Percentiles rank a stretch among this genome's conserved stretches.
These are phyloP conservation scores for Leptodermis oblonga DNA, from an alignment of 257 asterid genomes.

Conservation along the genomic window DNA sequence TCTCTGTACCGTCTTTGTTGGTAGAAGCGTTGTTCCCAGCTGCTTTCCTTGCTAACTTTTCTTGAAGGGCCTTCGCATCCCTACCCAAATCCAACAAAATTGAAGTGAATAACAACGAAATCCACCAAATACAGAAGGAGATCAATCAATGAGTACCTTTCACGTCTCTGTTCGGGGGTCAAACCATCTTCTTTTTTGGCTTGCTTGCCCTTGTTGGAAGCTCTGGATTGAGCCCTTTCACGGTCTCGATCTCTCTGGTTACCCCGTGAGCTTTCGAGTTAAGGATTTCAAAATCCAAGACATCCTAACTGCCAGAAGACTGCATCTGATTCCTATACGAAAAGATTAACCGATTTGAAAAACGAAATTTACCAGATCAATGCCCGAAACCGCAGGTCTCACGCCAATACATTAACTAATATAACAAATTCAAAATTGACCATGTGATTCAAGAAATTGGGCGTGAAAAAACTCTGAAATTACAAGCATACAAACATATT, in stretches of 20 bases:
- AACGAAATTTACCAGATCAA: neutral
- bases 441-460: neutral
- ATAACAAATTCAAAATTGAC: neutral
- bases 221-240: conserved; percentile 80
- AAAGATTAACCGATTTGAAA: neutral
- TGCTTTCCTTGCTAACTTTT: conserved; percentile 60
- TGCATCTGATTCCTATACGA: neutral
- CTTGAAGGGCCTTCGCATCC: conserved; percentile 85
- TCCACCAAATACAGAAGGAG: neutral
- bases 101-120: neutral
- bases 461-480: conserved; percentile 15
- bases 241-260: conserved; percentile 84
- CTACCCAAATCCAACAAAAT: conserved; percentile 26
- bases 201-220: conserved; percentile 39
- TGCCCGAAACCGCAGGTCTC: neutral
- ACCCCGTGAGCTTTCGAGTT: conserved; percentile 54
- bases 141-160: conserved; percentile 35
- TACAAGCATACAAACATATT: conserved; percentile 51
- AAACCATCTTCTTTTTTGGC: conserved; percentile 57
- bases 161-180: conserved; percentile 85
- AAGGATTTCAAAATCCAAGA: conserved; percentile 24
- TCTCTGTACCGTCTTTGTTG: conserved; percentile 28
- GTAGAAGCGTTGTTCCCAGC: conserved; percentile 38
- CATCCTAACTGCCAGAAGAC: neutral
- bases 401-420: neutral